Conservation (phyloP, 1,139 yeast genomes). For the Blastobotrys proliferans region DNA sequence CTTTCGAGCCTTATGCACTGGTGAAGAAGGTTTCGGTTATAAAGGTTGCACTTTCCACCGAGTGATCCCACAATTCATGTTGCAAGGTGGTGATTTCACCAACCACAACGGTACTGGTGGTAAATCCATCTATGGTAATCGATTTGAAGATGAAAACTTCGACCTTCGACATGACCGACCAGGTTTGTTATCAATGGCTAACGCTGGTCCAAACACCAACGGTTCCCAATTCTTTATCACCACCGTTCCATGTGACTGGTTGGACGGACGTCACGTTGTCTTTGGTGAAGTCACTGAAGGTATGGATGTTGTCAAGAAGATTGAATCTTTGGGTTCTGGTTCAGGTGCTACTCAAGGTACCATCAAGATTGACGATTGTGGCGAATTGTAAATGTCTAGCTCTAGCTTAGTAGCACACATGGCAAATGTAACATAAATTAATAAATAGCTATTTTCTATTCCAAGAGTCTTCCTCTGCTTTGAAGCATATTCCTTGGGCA, state of each 20-base stretch:
- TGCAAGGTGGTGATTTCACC: constrained; percentile 98
- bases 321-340: constrained; percentile 80
- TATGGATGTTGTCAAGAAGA: constrained; percentile 82
- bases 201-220: constrained; percentile 99
- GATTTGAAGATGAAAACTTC: constrained; percentile 96
- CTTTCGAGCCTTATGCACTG: constrained; percentile 95
- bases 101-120: constrained; percentile 84
- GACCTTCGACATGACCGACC: constrained; percentile 80
- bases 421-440: not conserved
- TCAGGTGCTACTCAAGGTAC: constrained; percentile 79
- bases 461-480: constrained; percentile 1
- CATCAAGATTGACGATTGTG: constrained; percentile 76
- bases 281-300: constrained; percentile 97
- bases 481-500: constrained; percentile 10
- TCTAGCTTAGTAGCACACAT: no score
- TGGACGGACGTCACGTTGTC: constrained; percentile 98
- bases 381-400: constrained; percentile 48
- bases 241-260: constrained; percentile 94
- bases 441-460: not conserved
- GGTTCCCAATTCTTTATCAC: constrained; percentile 99
- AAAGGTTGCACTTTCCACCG: constrained; percentile 94
- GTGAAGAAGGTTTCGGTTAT: constrained; percentile 97
- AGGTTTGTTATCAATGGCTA: constrained; percentile 97
- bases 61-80: constrained; percentile 96
- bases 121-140: constrained; percentile 95